phyloP scores from a whole-genome alignment of 371 early-diverging fungal species.

The Rhizopus stolonifer region DNA sequence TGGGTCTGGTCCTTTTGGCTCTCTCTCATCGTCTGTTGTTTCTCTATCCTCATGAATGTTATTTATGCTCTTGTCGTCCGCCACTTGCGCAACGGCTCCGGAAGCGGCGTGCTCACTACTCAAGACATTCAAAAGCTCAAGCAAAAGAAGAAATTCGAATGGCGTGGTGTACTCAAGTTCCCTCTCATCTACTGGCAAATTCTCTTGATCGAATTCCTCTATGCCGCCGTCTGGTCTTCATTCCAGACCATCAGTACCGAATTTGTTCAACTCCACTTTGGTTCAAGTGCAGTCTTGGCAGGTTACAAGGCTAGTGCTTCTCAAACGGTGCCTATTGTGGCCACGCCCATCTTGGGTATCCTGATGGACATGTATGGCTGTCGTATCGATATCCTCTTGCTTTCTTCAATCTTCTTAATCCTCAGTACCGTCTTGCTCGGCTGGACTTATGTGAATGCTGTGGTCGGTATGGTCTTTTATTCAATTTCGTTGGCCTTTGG shows the following conservation, averaged over 20 bases:
- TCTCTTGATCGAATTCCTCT: conserved; percentile 37
- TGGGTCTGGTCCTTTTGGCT: conserved; percentile 46
- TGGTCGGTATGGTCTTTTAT: conserved; percentile 61
- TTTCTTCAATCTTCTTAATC: conserved; percentile 33
- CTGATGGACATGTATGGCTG: conserved; percentile 58
- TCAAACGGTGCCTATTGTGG: conserved; percentile 64
- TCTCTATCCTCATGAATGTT: conserved; percentile 62
- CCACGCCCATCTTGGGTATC: conserved; percentile 64
- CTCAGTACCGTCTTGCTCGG: conserved; percentile 29
- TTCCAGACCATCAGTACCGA: conserved; percentile 50
- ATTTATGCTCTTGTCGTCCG: conserved; percentile 39
- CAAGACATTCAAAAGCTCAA: conserved; percentile 18
- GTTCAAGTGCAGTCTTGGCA: conserved; percentile 30
- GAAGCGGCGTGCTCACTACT: conserved; percentile 8
- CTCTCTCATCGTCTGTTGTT: conserved; percentile 30
- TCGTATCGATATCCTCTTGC: conserved; percentile 19
- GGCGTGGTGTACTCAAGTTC: conserved; percentile 31
- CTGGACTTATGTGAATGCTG: conserved; percentile 42
- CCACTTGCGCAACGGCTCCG: conserved; percentile 11
- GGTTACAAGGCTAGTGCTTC: conserved; percentile 57
- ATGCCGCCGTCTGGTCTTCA: conserved; percentile 50
- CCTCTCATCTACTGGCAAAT: conserved; percentile 44
- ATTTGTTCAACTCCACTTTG: conserved; percentile 35
- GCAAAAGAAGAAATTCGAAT: conserved; percentile 26
- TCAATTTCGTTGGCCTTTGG: conserved; percentile 65